phyloP scores from a whole-genome alignment of 345 rosid genomes.

The Aquilaria malaccensis region DNA sequence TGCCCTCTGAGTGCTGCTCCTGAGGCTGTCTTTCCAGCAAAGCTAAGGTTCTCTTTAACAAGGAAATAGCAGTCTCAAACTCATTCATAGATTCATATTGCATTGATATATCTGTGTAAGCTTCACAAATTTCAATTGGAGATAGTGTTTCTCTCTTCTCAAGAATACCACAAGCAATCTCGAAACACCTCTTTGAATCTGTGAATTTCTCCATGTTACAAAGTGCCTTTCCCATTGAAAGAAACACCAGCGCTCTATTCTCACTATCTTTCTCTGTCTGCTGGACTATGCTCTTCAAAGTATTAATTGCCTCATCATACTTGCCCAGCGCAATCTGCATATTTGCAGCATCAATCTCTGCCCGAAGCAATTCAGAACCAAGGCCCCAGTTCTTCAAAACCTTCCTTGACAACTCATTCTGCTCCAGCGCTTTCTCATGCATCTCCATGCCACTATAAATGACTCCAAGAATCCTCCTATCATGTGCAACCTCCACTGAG shows the following conservation, averaged over 20 bases:
- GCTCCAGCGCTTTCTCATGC: slow-evolving; percentile 82
- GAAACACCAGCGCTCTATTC: slow-evolving; percentile 64
- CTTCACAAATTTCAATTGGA: slow-evolving; percentile 81
- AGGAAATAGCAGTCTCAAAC: slow-evolving; percentile 65
- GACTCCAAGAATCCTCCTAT: slow-evolving; percentile 82
- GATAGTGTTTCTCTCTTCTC: slow-evolving; percentile 60
- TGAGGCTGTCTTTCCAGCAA: slow-evolving; percentile 82
- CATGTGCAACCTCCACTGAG: slow-evolving; percentile 84
- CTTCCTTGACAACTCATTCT: slow-evolving; percentile 67
- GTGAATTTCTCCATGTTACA: slow-evolving; percentile 53
- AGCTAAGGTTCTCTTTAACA: slow-evolving; percentile 62
- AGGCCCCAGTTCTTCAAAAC: slow-evolving; percentile 82
- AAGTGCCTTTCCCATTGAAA: slow-evolving; percentile 83
- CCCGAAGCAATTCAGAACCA: slow-evolving; percentile 54
- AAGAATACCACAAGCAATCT: slow-evolving; percentile 71
- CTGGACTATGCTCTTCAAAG: slow-evolving; percentile 52
- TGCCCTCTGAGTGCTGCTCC: slow-evolving; percentile 86
- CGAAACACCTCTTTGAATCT: slow-evolving; percentile 72
- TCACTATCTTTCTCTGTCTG: slow-evolving; percentile 73
- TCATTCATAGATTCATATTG: slow-evolving; percentile 87
- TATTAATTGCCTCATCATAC: slow-evolving; percentile 61
- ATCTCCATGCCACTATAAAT: slow-evolving; percentile 83
- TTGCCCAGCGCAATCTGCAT: slow-evolving; percentile 86
- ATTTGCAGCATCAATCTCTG: slow-evolving; percentile 85
- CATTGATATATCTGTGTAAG: slow-evolving; percentile 88